Base-by-base conservation (phyloP, 2,329 filamentous ascomycete species). In the Pestalotiopsis fici region DNA sequence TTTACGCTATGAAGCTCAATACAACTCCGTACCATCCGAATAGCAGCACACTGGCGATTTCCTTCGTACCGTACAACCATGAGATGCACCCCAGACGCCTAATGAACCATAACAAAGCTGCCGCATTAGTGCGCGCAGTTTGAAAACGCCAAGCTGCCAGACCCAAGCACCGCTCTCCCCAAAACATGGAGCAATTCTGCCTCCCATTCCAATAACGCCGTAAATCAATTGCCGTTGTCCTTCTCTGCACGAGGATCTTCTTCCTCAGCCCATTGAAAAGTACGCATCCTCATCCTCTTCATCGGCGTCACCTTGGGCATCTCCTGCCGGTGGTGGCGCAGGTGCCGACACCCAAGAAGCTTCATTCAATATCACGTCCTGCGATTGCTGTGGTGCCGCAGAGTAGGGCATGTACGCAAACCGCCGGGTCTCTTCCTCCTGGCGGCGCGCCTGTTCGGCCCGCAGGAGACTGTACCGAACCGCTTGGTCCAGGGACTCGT, bases 401-500 rank as follows among this genome's bases (percentile, higher is more conserved):
- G 72, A 27, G 73, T 37, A 18, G 3, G 37, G 54, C 11, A 28
- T 27, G 27, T 63, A 62, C 18, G 55, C 59, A 35, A 31, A 43
- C 21, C 37, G 66, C 57, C n/a, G n/a, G 18, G 73, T 64, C 68
- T 65, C 60, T 69, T 70, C 65, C 25, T 68, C 59, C 54, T 64
- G 65, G 64, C 59, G 66, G 68, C 23, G 69, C 39, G 69, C 67
- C 27, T 67, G 70, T 62, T 74, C 74, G 35, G 71, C 63, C 11
- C 64, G 56, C 64, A 70, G 66, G n/a, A 69, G 70, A 68, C 74
- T 74, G 66, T 74, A 72, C 27, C 72, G 70, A 5, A 73, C 75
- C 3, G 76, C 76, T 54, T 76, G 74, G 56, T 77, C 75, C 54
- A 78, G 71, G 50, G 76, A 78, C 4, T 73, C 68, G 68, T 77